Evolutionary conservation across 768 basidiomycete genomes (phyloP).

Genomic region (Termitomyces sp.): DNA sequence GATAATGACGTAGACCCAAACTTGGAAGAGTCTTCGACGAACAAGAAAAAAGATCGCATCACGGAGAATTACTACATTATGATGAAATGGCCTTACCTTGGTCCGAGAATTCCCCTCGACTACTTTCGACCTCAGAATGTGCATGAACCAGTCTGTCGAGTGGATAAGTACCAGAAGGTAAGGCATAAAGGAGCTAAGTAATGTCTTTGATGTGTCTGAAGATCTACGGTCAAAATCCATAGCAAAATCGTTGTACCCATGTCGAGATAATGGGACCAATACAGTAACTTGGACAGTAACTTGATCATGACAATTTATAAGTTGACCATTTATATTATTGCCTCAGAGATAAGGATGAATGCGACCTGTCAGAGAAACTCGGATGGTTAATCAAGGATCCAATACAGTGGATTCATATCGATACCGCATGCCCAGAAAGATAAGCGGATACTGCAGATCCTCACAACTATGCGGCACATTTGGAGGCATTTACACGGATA

Average conservation of each 20-base stretch:
- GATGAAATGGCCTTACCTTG: background rate
- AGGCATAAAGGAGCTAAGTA: background rate
- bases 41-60: constrained; percentile 1
- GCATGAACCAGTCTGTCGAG: background rate
- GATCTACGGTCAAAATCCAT: background rate
- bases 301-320: background rate
- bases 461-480: background rate
- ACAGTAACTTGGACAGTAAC: background rate
- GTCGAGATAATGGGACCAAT: background rate
- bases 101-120: constrained; percentile 15
- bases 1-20: background rate
- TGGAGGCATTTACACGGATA: background rate
- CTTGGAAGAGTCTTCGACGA: background rate
- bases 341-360: background rate
- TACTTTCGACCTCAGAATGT: background rate
- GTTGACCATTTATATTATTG: background rate
- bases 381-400: background rate
- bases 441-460: background rate
- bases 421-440: background rate
- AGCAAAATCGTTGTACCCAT: no score
- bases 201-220: background rate
- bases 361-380: background rate
- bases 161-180: no score
- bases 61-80: constrained; percentile 6
- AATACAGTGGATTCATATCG: background rate